Evolutionary conservation across 1,284 basidiomycete genomes (phyloP).

Genomic region (Lignosus rhinocerotis): DNA sequence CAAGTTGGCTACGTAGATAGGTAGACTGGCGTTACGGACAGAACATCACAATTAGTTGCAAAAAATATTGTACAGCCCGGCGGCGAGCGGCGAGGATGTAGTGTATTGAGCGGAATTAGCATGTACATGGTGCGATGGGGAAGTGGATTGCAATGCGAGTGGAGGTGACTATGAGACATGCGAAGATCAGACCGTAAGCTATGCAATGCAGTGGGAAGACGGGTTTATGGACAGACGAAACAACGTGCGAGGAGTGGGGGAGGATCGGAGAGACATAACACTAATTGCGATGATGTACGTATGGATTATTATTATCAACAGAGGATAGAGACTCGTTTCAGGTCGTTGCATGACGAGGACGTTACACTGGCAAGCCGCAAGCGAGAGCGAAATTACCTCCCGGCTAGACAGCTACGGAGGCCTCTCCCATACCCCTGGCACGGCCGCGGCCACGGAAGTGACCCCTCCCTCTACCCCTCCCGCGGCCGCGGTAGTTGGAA

Average conservation of each 20-base stretch:
- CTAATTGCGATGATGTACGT: neutral
- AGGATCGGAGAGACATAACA: neutral
- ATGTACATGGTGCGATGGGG: neutral
- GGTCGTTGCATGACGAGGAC: too few relatives aligned
- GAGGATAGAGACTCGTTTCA: neutral
- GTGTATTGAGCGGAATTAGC: neutral
- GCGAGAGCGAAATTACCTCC: neutral
- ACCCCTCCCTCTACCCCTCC: constrained; percentile 30
- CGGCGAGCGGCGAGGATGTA: too few relatives aligned
- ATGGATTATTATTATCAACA: neutral
- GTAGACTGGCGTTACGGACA: neutral
- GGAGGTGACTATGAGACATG: neutral
- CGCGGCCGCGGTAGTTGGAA: constrained; percentile 11
- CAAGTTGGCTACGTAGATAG: neutral
- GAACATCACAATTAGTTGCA: neutral
- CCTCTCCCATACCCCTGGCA: constrained; percentile 27
- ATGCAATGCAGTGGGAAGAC: constrained; percentile 1
- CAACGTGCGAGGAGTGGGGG: neutral
- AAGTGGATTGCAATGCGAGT: neutral
- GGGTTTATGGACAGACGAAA: neutral
- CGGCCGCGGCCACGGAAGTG: constrained; percentile 43
- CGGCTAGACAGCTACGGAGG: neutral
- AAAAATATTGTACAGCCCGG: neutral
- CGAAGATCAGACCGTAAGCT: neutral
- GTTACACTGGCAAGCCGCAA: neutral